Percentiles rank a stretch among this genome's conserved stretches.
phyloP scores from a whole-genome alignment of 2,329 filamentous ascomycete genomes.

The Cryphonectria nitschkei region DNA sequence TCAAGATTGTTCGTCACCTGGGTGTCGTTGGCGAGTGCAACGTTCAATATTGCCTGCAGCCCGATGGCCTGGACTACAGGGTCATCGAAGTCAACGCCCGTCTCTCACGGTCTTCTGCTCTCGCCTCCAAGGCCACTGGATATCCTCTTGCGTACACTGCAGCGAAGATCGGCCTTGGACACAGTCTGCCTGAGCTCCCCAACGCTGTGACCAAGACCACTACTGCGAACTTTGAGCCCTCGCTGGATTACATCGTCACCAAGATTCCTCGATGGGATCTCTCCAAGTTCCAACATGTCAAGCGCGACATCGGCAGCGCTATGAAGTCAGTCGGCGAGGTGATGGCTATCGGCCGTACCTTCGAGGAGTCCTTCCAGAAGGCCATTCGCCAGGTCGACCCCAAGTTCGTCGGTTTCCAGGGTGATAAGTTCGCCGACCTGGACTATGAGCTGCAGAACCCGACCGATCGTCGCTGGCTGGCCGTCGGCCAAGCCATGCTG shows the following conservation, averaged over 20 bases:
- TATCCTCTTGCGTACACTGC: conserved; percentile 97
- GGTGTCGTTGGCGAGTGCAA: conserved; percentile 99
- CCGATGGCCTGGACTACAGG: conserved; percentile 93
- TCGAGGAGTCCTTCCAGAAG: conserved; percentile 99
- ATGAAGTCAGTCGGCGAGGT: conserved; percentile 99
- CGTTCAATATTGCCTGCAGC: conserved; percentile 97
- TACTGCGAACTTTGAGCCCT: conserved; percentile 98
- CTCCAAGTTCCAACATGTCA: conserved; percentile 98
- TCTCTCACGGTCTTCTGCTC: conserved; percentile 90
- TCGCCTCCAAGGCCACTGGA: conserved; percentile 95
- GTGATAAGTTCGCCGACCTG: conserved; percentile 90
- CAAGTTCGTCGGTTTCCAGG: conserved; percentile 89
- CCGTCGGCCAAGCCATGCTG: conserved; percentile 96
- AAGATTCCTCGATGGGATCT: conserved; percentile 99
- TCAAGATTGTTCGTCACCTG: conserved; percentile 95
- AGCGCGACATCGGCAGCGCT: conserved; percentile 93
- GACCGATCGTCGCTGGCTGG: conserved; percentile 95
- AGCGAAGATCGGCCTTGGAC: conserved; percentile 95
- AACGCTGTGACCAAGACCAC: conserved; percentile 99
- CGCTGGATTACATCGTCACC: conserved; percentile 95
- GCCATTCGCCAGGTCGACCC: conserved; percentile 97
- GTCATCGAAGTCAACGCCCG: conserved; percentile 99
- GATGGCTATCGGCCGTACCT: conserved; percentile 98
- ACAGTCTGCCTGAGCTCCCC: conserved; percentile 91
- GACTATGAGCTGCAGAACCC: conserved; percentile 90